Conservation (phyloP, 768 basidiomycete species). For the Boletus rex-veris region DNA sequence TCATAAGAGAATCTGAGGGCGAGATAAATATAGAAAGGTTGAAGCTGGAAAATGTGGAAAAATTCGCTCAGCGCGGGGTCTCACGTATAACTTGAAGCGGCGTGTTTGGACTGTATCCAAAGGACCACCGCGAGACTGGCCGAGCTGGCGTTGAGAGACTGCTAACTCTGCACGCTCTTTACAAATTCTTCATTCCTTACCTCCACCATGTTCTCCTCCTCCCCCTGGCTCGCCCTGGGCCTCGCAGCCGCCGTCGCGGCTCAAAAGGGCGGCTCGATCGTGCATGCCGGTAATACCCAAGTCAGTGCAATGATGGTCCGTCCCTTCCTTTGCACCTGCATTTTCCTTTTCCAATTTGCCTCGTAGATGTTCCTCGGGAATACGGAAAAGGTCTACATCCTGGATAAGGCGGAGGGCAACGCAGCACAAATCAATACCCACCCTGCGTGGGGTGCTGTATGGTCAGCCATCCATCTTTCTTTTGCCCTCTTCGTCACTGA, state of each 20-base stretch:
- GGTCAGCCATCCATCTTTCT: conserved; percentile 33
- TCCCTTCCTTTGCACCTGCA: not conserved
- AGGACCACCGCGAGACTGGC: not conserved
- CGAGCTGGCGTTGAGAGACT: not conserved
- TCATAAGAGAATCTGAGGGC: too few relatives aligned
- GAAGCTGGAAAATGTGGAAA: too few relatives aligned
- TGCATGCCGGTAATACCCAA: conserved; percentile 32
- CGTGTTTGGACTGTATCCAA: not conserved
- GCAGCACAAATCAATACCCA: conserved; percentile 60
- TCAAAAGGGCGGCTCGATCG: conserved; percentile 24
- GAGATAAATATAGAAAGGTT: too few relatives aligned
- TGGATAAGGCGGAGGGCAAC: conserved; percentile 90
- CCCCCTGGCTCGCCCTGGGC: conserved; percentile 43
- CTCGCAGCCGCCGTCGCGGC: conserved; percentile 36
- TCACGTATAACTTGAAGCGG: not conserved
- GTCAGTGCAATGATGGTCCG: conserved; percentile 57
- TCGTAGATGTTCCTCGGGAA: conserved; percentile 77
- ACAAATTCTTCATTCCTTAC: conserved; percentile 5
- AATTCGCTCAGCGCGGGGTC: too few relatives aligned
- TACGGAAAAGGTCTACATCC: conserved; percentile 76
- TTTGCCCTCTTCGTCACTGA: not conserved
- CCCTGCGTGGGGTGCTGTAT: conserved; percentile 72
- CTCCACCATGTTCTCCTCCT: conserved; percentile 28
- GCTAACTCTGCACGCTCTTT: conserved; percentile 14
- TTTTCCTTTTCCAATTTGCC: not conserved